A percentile compares a stretch with the other conserved stretches of the same genome.
phyloP scores from a whole-genome alignment of 495 filamentous ascomycete species.

The Bryoglossum gracile region DNA sequence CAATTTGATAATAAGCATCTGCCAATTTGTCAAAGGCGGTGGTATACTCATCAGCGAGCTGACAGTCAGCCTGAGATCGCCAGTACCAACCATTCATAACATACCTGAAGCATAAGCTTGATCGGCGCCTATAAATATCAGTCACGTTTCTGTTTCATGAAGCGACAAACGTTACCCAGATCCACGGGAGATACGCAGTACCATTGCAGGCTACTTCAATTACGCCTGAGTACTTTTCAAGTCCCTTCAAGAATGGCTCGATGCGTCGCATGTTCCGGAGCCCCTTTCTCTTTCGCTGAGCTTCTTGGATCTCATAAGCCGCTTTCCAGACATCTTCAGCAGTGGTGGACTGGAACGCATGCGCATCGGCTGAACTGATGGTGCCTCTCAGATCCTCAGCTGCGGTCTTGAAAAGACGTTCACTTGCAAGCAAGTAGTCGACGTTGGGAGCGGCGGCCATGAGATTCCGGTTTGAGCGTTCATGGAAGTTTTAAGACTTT shows the following conservation, averaged over 20 bases:
- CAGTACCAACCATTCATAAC: slow-evolving; percentile 26
- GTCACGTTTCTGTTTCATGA: too few species aligned
- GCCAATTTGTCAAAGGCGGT: slow-evolving; percentile 29
- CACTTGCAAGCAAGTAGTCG: too few species aligned
- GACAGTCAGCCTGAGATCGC: slow-evolving; percentile 22
- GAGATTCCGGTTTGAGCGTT: too few species aligned
- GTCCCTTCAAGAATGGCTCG: slow-evolving; percentile 26
- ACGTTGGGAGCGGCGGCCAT: too few species aligned
- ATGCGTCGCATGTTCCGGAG: slow-evolving; percentile 29
- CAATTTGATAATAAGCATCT: slow-evolving; percentile 32
- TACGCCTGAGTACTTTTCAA: slow-evolving; percentile 29
- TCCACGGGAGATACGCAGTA: slow-evolving; percentile 33
- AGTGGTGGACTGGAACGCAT: slow-evolving; percentile 22
- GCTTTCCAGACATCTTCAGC: slow-evolving; percentile 26
- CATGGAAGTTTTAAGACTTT: too few species aligned
- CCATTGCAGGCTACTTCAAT: slow-evolving; percentile 34
- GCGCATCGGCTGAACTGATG: slow-evolving; percentile 23
- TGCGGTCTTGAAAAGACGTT: slow-evolving; percentile 19
- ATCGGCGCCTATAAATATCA: slow-evolving; percentile 11
- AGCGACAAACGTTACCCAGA: slow-evolving; percentile 29
- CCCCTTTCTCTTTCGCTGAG: slow-evolving; percentile 17
- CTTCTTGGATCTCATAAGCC: slow-evolving; percentile 24
- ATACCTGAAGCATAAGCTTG: slow-evolving; percentile 18
- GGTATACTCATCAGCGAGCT: slow-evolving; percentile 14
- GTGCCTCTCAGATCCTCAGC: slow-evolving; percentile 20